Conservation (phyloP, 768 basidiomycete genomes). For the Lentinula boryana region DNA sequence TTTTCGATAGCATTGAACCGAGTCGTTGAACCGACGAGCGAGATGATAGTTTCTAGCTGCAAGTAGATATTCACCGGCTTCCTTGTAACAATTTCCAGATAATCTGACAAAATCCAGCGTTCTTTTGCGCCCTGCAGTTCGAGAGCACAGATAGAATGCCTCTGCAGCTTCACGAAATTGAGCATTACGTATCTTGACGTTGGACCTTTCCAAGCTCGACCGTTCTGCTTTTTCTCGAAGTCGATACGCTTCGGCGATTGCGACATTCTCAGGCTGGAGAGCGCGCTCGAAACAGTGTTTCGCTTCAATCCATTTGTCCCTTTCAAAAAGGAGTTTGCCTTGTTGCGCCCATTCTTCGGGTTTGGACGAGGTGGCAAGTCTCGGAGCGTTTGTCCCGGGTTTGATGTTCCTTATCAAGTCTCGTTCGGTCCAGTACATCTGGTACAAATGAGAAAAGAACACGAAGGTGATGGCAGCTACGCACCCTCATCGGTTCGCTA, state of each 20-base stretch:
- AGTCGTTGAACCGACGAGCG: constrained; percentile 35
- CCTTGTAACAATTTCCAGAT: constrained; percentile 42
- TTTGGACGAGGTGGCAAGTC: constrained; percentile 36
- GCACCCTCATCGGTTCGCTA: constrained; percentile 52
- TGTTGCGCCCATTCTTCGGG: constrained; percentile 38
- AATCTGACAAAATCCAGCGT: constrained; percentile 30
- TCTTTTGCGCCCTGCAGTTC: constrained; percentile 21
- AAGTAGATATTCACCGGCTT: constrained; percentile 26
- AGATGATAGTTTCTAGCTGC: constrained; percentile 41
- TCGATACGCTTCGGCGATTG: constrained; percentile 36
- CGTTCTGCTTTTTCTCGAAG: constrained; percentile 35
- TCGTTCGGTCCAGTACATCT: constrained; percentile 38
- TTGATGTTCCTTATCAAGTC: constrained; percentile 31
- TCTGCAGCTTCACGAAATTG: constrained; percentile 38
- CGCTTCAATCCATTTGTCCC: constrained; percentile 28
- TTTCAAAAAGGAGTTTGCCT: constrained; percentile 32
- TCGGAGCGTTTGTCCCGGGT: constrained; percentile 32
- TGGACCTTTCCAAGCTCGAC: constrained; percentile 17
- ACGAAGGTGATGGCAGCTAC: constrained; percentile 8
- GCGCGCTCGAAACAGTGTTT: constrained; percentile 42
- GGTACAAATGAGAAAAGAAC: not conserved
- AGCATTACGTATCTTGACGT: constrained; percentile 8
- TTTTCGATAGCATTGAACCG: constrained; percentile 45
- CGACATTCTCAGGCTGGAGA: constrained; percentile 23
- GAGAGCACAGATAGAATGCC: constrained; percentile 40